phyloP scores from a whole-genome alignment of 139 green algal genomes.

The Diplosphaera chodatii region DNA sequence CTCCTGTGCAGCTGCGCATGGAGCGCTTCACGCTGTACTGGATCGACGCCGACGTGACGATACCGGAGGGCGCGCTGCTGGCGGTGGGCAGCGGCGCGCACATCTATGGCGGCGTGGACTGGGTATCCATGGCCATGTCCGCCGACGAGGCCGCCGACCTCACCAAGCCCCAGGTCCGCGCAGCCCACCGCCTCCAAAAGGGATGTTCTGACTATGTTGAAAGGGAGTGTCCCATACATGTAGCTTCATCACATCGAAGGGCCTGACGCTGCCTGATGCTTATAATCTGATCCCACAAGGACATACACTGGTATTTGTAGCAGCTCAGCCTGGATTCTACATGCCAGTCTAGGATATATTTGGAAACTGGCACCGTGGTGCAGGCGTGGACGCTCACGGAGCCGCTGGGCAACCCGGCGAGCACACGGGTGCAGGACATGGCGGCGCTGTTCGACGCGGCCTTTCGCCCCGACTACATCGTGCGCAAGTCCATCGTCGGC shows the following conservation, averaged over 20 bases:
- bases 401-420: conserved; percentile 24
- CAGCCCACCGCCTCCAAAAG: no score
- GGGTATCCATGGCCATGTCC: conserved; percentile 18
- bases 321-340: no score
- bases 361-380: no score
- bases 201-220: no score
- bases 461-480: conserved; percentile 11
- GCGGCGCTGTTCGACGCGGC: conserved; percentile 19
- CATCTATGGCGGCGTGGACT: conserved; percentile 26
- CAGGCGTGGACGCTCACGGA: conserved; percentile 10
- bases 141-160: conserved; percentile 18
- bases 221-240: no score
- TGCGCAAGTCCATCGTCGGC: conserved; percentile 18
- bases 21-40: conserved; percentile 28
- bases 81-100: neutral
- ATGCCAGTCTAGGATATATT: no score
- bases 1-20: conserved; percentile 1
- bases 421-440: conserved; percentile 19
- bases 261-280: no score
- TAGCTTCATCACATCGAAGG: no score
- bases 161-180: neutral
- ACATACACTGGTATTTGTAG: no score
- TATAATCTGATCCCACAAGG: no score
- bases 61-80: neutral
- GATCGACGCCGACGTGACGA: neutral